Conservation (phyloP, 345 rosid genomes). For the Populus nigra region DNA sequence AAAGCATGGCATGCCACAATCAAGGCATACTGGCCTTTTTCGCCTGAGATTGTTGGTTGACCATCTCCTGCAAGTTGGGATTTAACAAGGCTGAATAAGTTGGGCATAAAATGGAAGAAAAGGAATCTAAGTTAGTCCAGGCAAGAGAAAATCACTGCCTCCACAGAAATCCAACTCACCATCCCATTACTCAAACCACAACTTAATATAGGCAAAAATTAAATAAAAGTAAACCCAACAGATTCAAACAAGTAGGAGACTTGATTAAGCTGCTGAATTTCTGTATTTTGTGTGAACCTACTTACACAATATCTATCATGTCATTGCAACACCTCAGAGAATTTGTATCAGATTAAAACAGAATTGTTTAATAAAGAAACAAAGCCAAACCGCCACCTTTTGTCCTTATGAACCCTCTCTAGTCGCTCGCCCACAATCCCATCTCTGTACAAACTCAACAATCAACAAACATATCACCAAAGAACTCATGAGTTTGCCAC, state of each 20-base stretch:
- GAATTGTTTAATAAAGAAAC: neutral
- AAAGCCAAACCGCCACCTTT: neutral
- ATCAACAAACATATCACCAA: conserved; percentile 37
- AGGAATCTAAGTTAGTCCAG: neutral
- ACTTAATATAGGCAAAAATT: neutral
- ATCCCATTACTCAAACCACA: neutral
- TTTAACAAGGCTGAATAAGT: neutral
- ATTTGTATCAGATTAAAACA: neutral
- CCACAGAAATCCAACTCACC: neutral
- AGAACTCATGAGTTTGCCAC: conserved; percentile 85
- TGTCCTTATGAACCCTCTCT: neutral
- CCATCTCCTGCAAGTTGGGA: neutral
- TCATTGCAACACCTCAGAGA: neutral
- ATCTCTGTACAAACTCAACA: neutral
- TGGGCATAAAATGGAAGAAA: neutral
- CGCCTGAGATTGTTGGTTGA: neutral
- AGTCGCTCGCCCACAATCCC: neutral
- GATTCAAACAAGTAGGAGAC: neutral
- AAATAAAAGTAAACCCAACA: neutral
- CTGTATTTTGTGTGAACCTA: neutral
- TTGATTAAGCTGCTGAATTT: neutral
- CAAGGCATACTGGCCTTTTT: neutral
- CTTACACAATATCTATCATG: neutral
- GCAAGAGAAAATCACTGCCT: neutral
- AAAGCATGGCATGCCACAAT: neutral